Evolutionary conservation across 352 stramenopile species (phyloP), one percentile per base, ranked within the genome.

Genomic region (Pythium vanterpoolii): DNA sequence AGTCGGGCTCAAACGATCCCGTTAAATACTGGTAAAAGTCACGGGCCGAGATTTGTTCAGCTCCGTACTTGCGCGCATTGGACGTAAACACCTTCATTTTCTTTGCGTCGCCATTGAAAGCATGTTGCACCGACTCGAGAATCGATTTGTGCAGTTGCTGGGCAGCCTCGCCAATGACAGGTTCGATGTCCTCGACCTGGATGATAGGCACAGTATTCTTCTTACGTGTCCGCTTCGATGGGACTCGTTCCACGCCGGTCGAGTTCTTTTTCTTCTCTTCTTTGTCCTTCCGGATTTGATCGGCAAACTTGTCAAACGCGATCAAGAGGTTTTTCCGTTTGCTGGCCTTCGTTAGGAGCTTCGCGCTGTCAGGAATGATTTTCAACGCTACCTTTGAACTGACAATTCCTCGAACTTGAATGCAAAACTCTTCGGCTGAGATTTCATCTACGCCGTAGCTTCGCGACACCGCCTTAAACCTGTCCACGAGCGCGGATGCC

Each of bases 1-100:
- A 93, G 60, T 95, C 86, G 1, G 77, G 81, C n/a, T 95, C 86
- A 60, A 95, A 95, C 19, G 86, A 91, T 27, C 78, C 76, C 43
- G 82, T 93, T 80, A 95, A 85, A 85, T 95, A 95, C 62, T 90
- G 79, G 71, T 95, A 95, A 66, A 93, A 95, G 52, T 95, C 83
- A 28, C 86, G 77, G 8, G 86, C 86, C n/a, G 81, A 86, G 66
- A 95, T 87, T 64, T 93, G 79, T 56, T 95, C 83, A 47, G 75
- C 84, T 55, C 86, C 86, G 54, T 90, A 95, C 57, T 93, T 93
- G 56, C 86, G 86, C 31, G 86, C 84, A 47, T 90, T 89, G 31
- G 76, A 84, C 28, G 83, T 93, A 50, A 95, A 95, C 27, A 75
- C 72, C 59, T 95, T 93, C 80, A 95, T 91, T 60, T 89, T 88